These are phyloP conservation scores for Aspergillus novoparasiticus DNA, from an alignment of 2,329 filamentous ascomycete species.

Conservation along the genomic window DNA sequence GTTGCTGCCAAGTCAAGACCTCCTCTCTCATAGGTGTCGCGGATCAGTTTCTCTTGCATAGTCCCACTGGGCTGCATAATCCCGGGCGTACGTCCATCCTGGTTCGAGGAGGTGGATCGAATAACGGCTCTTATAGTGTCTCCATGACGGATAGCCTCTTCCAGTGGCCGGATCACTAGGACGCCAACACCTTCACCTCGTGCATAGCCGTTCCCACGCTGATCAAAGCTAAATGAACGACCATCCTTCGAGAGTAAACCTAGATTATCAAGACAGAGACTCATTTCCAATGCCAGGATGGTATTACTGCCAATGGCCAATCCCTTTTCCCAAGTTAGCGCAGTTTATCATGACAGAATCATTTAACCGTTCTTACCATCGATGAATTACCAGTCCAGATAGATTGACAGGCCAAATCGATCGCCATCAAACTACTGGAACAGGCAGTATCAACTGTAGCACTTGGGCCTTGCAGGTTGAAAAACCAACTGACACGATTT, in stretches of 20 bases:
- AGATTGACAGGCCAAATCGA: slow-evolving; percentile 25
- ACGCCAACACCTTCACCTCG: slow-evolving; percentile 54
- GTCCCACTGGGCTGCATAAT: slow-evolving; percentile 44
- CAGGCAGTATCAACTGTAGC: slow-evolving; percentile 32
- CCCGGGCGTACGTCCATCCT: slow-evolving; percentile 38
- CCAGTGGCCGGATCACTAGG: slow-evolving; percentile 53
- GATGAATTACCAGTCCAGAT: slow-evolving; percentile 23
- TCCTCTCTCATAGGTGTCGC: slow-evolving; percentile 34
- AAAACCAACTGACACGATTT: slow-evolving; percentile 32
- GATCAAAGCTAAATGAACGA: slow-evolving; percentile 30
- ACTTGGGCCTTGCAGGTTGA: slow-evolving; percentile 34
- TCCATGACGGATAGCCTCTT: slow-evolving; percentile 47
- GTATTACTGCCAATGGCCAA: slow-evolving; percentile 18
- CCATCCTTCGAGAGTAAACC: slow-evolving; percentile 15
- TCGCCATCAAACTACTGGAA: slow-evolving; percentile 28
- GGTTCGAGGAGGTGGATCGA: slow-evolving; percentile 30
- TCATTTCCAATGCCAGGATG: slow-evolving; percentile 18
- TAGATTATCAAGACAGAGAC: slow-evolving; percentile 14
- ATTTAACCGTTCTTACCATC: slow-evolving; percentile 8
- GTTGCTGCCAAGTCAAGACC: slow-evolving; percentile 23
- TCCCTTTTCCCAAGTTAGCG: background rate
- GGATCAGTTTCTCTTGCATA: slow-evolving; percentile 42
- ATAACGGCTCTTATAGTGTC: slow-evolving; percentile 45
- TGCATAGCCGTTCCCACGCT: slow-evolving; percentile 48
- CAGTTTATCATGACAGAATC: too few relatives aligned